A percentile compares a stretch with the other conserved stretches of the same genome.
Conservation (phyloP, 306 rosid species). For the Quercus dentata region DNA sequence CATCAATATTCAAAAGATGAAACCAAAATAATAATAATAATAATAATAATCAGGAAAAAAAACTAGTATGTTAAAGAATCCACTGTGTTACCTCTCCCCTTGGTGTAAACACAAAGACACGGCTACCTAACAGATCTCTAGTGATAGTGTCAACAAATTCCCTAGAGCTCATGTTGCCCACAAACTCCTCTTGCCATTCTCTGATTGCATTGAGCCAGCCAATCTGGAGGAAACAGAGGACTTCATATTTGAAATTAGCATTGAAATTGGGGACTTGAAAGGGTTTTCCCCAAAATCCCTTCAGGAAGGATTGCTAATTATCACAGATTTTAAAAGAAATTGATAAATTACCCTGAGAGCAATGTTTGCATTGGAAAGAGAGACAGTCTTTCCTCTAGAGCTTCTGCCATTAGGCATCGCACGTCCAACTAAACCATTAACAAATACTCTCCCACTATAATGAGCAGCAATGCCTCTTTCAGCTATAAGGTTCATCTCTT, state of each 20-base stretch:
- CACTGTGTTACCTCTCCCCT: slow-evolving; percentile 81
- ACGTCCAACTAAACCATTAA: slow-evolving; percentile 66
- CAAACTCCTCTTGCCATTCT: slow-evolving; percentile 99
- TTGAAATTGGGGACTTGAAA: slow-evolving; percentile 17
- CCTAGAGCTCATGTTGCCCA: slow-evolving; percentile 99
- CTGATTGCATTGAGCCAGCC: slow-evolving; percentile 99
- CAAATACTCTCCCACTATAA: slow-evolving; percentile 80
- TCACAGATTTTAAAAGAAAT: slow-evolving; percentile 12
- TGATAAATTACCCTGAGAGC: slow-evolving; percentile 83
- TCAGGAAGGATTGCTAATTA: slow-evolving; percentile 18
- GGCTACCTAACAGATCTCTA: slow-evolving; percentile 91
- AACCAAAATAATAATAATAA: neutral
- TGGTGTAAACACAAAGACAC: slow-evolving; percentile 98
- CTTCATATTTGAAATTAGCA: slow-evolving; percentile 36
- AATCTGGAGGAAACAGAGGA: slow-evolving; percentile 61
- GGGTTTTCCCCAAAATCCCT: slow-evolving; percentile 19
- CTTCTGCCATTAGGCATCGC: slow-evolving; percentile 60
- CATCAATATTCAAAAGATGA: slow-evolving; percentile 3
- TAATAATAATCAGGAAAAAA: neutral
- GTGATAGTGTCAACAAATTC: slow-evolving; percentile 96
- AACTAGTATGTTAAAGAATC: slow-evolving; percentile 3
- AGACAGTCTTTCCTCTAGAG: slow-evolving; percentile 79
- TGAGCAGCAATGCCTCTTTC: slow-evolving; percentile 99
- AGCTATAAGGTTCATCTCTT: slow-evolving; percentile 95
- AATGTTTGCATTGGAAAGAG: slow-evolving; percentile 91